Conservation (phyloP, 2,329 filamentous ascomycete genomes). For the Chrysoporthe puriensis region DNA sequence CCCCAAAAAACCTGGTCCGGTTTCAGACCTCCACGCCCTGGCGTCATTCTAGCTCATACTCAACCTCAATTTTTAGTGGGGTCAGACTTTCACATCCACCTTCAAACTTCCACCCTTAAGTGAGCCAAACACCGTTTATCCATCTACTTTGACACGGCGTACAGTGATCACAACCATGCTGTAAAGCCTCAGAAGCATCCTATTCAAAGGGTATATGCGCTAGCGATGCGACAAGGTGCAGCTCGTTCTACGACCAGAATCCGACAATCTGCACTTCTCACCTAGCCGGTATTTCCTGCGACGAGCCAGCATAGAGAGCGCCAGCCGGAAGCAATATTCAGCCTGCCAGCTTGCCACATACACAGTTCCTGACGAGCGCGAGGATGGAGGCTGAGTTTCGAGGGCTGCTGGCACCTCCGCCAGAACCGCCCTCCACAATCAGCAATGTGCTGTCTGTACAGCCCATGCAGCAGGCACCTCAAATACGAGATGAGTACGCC, state of each 20-base stretch:
- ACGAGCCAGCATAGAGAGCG: not conserved
- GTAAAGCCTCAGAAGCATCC: not conserved
- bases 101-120: too few species aligned
- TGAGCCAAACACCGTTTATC: too few species aligned
- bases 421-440: constrained; percentile 22
- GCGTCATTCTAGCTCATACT: too few species aligned
- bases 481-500: constrained; percentile 21
- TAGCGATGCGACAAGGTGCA: not conserved
- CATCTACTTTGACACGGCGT: not conserved
- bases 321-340: not conserved
- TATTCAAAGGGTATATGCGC: not conserved
- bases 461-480: constrained; percentile 14
- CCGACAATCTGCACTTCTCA: not conserved
- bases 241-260: not conserved
- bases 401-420: constrained; percentile 11
- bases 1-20: too few species aligned
- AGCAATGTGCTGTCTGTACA: constrained; percentile 26
- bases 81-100: too few species aligned
- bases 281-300: not conserved
- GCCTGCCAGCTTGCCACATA: not conserved
- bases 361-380: not conserved
- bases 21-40: too few species aligned
- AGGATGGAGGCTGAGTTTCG: constrained; percentile 26
- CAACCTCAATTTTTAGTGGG: too few species aligned
- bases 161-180: not conserved